Conservation (phyloP, 2,329 filamentous ascomycete species). For the Apiospora phragmitis region DNA sequence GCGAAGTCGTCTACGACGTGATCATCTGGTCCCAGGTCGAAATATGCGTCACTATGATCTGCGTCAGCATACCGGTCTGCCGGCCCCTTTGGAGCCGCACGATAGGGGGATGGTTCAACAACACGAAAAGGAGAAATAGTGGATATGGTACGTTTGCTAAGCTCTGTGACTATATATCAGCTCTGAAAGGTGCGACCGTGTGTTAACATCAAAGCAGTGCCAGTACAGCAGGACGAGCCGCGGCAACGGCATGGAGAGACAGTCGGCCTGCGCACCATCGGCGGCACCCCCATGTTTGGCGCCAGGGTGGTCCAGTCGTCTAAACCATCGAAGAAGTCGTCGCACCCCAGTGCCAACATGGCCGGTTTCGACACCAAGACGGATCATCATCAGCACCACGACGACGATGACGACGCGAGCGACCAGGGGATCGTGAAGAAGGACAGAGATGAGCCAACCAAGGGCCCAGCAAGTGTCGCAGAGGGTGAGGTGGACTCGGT, state of each 20-base stretch:
- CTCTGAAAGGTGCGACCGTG: neutral
- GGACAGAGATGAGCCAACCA: no score
- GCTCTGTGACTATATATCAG: rapidly evolving
- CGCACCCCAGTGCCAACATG: neutral
- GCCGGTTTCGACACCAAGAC: neutral
- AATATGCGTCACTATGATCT: neutral
- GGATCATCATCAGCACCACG: neutral
- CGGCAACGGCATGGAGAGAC: neutral
- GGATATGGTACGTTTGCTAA: neutral
- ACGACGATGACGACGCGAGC: neutral
- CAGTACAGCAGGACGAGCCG: neutral
- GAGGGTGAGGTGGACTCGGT: neutral
- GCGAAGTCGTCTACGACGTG: neutral
- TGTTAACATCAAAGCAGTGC: neutral
- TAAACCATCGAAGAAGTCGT: neutral
- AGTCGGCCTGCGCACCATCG: neutral
- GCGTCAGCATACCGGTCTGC: neutral
- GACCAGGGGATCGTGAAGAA: neutral
- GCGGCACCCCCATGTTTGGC: neutral
- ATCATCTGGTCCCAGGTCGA: neutral
- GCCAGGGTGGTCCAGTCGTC: neutral
- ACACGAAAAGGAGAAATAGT: neutral
- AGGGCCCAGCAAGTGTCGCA: neutral
- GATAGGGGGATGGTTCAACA: neutral
- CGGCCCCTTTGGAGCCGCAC: neutral